Evolutionary conservation across 1,284 basidiomycete species (phyloP).

Genomic region (Entoloma clypeatum): DNA sequence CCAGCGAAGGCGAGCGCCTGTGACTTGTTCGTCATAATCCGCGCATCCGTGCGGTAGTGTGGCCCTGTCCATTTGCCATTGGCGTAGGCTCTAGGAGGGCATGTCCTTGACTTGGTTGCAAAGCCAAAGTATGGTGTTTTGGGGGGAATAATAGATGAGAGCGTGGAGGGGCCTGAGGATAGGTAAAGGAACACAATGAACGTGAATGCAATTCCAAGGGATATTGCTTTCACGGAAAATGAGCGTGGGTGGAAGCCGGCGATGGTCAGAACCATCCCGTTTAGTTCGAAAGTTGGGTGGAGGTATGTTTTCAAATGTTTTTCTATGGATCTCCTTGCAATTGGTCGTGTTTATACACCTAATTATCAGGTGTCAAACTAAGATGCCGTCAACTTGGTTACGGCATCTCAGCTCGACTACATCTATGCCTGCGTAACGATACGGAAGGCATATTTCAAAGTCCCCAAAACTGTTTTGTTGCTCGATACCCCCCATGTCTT

Average conservation of each 20-base stretch:
- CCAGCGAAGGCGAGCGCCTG: constrained; percentile 51
- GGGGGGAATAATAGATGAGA: constrained; percentile 8
- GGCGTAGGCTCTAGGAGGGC: constrained; percentile 19
- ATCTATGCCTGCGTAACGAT: too few species aligned
- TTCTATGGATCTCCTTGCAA: too few species aligned
- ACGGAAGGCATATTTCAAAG: too few species aligned
- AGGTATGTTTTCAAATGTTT: too few species aligned
- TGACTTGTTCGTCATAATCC: constrained; percentile 32
- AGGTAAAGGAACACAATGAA: constrained; percentile 17
- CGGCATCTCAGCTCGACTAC: too few species aligned
- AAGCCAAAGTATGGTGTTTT: constrained; percentile 10
- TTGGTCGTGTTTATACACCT: too few species aligned
- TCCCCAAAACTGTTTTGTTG: too few species aligned
- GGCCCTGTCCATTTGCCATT: constrained; percentile 21
- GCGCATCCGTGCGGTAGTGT: constrained; percentile 27
- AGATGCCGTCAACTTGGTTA: too few species aligned
- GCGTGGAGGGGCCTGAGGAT: constrained; percentile 6
- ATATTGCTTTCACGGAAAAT: constrained; percentile 12
- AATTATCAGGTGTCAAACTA: too few species aligned
- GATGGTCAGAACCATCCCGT: constrained; percentile 13
- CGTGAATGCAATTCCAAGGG: constrained; percentile 13
- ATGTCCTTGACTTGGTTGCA: constrained; percentile 13
- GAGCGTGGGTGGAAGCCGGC: constrained; percentile 15
- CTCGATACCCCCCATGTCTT: too few species aligned
- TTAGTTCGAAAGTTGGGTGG: too few species aligned